phyloP scores from a whole-genome alignment of 306 rosid genomes.

The Gynostemma pentaphyllum region DNA sequence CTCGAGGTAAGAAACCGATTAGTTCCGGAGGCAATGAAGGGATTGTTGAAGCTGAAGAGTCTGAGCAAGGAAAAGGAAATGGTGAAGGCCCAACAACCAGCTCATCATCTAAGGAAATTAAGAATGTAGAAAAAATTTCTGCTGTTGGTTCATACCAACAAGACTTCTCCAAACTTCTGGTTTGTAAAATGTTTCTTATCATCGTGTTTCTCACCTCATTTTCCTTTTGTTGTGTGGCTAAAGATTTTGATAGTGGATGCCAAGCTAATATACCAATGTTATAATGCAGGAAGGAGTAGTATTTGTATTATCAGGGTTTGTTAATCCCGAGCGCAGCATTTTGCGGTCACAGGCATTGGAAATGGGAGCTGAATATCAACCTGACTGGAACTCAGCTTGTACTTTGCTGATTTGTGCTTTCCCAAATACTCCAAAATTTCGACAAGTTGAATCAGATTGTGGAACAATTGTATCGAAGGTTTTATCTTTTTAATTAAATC shows the following conservation, averaged over 20 bases:
- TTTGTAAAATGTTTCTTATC: slow-evolving; percentile 14
- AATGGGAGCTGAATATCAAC: slow-evolving; percentile 88
- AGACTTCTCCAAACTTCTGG: slow-evolving; percentile 56
- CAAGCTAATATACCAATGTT: neutral
- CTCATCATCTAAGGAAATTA: slow-evolving; percentile 10
- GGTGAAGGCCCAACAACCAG: neutral
- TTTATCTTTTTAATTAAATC: neutral
- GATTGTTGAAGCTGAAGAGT: slow-evolving; percentile 16
- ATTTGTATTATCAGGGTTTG: slow-evolving; percentile 85
- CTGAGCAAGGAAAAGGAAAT: slow-evolving; percentile 23
- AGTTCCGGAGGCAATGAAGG: slow-evolving; percentile 24
- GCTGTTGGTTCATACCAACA: slow-evolving; percentile 23
- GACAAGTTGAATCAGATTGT: slow-evolving; percentile 76
- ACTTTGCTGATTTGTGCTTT: slow-evolving; percentile 89
- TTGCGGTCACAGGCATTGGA: slow-evolving; percentile 78
- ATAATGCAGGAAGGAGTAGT: slow-evolving; percentile 73
- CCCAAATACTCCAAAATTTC: slow-evolving; percentile 81
- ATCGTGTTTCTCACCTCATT: neutral
- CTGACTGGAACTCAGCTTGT: slow-evolving; percentile 78
- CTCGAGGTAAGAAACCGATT: slow-evolving; percentile 27
- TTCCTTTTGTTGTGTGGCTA: neutral
- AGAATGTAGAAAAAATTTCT: slow-evolving; percentile 21
- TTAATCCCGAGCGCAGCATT: slow-evolving; percentile 79
- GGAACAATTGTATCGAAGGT: slow-evolving; percentile 95
- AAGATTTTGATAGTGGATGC: neutral